Evolutionary conservation across 2,329 filamentous ascomycete genomes (phyloP), one percentile per base, ranked within the genome.

Genomic region (Drechslerella coelobrocha): DNA sequence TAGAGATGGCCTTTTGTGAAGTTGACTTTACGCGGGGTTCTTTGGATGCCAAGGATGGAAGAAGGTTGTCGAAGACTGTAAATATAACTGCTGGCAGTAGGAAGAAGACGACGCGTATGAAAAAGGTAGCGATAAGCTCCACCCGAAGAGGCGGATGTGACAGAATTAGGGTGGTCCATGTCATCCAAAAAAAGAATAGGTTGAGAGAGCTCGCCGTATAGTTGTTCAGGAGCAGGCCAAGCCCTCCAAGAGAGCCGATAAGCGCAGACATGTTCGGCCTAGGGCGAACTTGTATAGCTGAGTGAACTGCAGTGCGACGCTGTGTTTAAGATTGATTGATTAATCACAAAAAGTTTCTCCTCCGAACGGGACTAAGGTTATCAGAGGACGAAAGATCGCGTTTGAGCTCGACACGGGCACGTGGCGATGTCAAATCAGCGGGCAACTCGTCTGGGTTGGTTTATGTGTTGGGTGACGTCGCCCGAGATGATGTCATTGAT

Each of bases 101-200:
- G 79, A 88, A 95, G 76, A 92, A 86, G 2, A 90, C 73, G 8
- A 88, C 65, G 43, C 90, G 88, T 52, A 92, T 81, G 23, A 85
- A 84, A 3, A 90, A 78, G 0, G 88, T 88, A 61, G 88, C 90
- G 56, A 89, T 81, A 0, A 94, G 78, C 78, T 96, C 91, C 63
- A 96, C 85, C 66, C 86, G 84, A 14, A 94, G 81, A 0, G 90
- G 87, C 0, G 88, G 83, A 75, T 95, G 89, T 5, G 89, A 89
- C 2, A 93, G 81, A 39, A 95, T 86, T 29, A 97, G 83, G 0
- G 90, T 93, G 4, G 87, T 86, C 92, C 92, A 96, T 75, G 90
- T 93, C 81, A 96, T 85, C 78, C 92, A 93, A 79, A 96, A 94
- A 81, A 96, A 92, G 72, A 95, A 81, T 23, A 96, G 81, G 78